Base-by-base conservation (phyloP, 208 protist genomes). In the Lotmaria passim region DNA sequence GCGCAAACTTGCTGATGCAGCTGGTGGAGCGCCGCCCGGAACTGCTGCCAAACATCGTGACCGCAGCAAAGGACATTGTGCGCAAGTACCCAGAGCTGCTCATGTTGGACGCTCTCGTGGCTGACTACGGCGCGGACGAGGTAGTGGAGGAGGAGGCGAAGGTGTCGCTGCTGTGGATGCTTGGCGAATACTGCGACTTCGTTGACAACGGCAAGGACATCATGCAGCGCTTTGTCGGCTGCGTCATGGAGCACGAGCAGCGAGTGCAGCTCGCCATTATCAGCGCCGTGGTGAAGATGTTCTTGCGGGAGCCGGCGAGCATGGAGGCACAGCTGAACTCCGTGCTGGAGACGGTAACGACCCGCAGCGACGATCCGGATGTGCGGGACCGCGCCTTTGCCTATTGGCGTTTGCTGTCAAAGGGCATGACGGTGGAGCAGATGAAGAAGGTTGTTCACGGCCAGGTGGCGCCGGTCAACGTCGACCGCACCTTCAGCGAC, bases 341-440 rank as follows among this genome's bases (percentile, higher is more conserved):
- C 39, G 78, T 96, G 8, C 69, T 96, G 39, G 81, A 96, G 30
- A 81, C 61, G 6, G 66, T 92, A 19, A 91, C 90, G 34, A 82
- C 69, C n/a, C 90, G 96, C 51, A 94, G 85, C 63, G 93, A 97
- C 61, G 98, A 99, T 77, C 98, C 98, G 28, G 99, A 99, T 82
- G 75, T 99, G 4, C 87, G 98, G 31, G 99, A 99, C 74, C 95
- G 99, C 57, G 98, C 97, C 51, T 99, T 98, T 75, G 94, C 99
- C 17, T 99, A 99, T 83, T 99, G 98, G 98, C 90, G 99, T 26
- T 87, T 99, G 28, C 91, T 99, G 6, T 99, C 97, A 1, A 98
- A 96, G 36, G 97, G 99, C 78, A 91, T 97, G 7, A 93, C 97
- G 46, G 97, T 97, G 11, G 97, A 98, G 17, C 98, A 99, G 83